phyloP scores from a whole-genome alignment of 805 yeast species.

The Monosporozyma unispora region DNA sequence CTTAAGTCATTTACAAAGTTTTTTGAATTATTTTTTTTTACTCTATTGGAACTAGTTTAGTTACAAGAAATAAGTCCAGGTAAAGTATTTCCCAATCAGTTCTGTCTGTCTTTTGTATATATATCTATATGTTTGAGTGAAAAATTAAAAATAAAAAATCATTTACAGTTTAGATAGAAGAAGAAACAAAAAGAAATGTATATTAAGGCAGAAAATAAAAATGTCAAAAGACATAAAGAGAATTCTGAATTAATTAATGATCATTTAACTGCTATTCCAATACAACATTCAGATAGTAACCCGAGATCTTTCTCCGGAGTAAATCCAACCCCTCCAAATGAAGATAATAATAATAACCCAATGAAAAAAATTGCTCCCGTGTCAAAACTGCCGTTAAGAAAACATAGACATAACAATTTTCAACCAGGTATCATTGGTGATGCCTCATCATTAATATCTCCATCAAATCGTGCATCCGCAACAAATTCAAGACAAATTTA shows the following conservation, averaged over 20 bases:
- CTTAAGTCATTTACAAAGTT: too few species aligned
- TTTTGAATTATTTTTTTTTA: too few species aligned
- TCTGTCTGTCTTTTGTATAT: too few species aligned
- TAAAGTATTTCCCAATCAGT: too few species aligned
- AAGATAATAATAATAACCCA: neutral
- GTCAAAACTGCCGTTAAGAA: neutral
- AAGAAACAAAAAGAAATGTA: conserved; percentile 8
- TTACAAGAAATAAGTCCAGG: too few species aligned
- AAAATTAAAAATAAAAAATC: too few species aligned
- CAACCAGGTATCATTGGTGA: neutral
- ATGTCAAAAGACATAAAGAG: neutral
- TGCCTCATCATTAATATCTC: neutral
- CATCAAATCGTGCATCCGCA: neutral
- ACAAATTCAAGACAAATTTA: conserved; percentile 2
- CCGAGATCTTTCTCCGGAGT: neutral
- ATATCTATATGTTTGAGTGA: too few species aligned
- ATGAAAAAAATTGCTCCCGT: neutral
- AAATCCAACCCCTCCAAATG: neutral
- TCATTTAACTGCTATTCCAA: neutral
- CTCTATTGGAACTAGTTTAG: too few species aligned
- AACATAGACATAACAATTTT: neutral
- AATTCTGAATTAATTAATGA: conserved; percentile 2
- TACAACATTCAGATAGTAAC: neutral
- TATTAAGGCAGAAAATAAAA: conserved; percentile 8
- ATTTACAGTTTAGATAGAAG: too few species aligned